These are phyloP conservation scores for Xylariaceae sp. DNA, from an alignment of 2,329 filamentous ascomycete genomes.

Conservation along the genomic window DNA sequence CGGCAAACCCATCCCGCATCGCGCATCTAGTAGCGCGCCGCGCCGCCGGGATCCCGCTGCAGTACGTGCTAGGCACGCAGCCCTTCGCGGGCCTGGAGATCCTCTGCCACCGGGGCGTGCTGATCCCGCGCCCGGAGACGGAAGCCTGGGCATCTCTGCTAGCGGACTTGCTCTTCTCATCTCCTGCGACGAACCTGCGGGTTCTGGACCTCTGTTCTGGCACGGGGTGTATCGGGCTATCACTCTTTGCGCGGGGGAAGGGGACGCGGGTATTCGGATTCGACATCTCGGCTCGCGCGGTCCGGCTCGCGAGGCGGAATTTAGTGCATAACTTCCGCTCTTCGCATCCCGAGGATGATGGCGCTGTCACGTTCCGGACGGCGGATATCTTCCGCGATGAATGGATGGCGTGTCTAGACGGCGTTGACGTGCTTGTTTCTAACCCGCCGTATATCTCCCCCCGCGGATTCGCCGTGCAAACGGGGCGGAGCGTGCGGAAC, in stretches of 20 bases:
- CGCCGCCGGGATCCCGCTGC: constrained; percentile 67
- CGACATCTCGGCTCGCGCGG: constrained; percentile 65
- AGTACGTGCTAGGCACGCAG: constrained; percentile 85
- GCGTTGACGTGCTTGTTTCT: constrained; percentile 66
- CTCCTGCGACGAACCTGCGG: constrained; percentile 38
- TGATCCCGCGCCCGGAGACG: constrained; percentile 80
- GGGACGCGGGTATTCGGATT: constrained; percentile 46
- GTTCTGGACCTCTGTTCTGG: constrained; percentile 88
- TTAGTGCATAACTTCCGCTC: constrained; percentile 46
- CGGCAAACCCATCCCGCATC: constrained; percentile 23
- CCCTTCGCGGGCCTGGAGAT: constrained; percentile 84
- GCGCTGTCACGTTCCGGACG: constrained; percentile 41
- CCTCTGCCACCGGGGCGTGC: constrained; percentile 67
- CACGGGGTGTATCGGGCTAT: constrained; percentile 81
- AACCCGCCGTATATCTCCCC: constrained; percentile 91
- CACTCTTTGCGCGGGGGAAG: constrained; percentile 53
- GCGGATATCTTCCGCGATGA: constrained; percentile 48
- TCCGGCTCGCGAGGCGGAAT: constrained; percentile 64
- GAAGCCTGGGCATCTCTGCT: constrained; percentile 62
- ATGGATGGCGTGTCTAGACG: constrained; percentile 30
- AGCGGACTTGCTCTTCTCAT: constrained; percentile 35
- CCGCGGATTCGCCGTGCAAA: constrained; percentile 56
- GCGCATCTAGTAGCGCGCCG: constrained; percentile 46
- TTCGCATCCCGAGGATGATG: neutral
- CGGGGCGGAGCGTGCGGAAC: constrained; percentile 68